Conservation (phyloP, 1,139 yeast genomes). For the Blastobotrys raffinosifermentans region DNA sequence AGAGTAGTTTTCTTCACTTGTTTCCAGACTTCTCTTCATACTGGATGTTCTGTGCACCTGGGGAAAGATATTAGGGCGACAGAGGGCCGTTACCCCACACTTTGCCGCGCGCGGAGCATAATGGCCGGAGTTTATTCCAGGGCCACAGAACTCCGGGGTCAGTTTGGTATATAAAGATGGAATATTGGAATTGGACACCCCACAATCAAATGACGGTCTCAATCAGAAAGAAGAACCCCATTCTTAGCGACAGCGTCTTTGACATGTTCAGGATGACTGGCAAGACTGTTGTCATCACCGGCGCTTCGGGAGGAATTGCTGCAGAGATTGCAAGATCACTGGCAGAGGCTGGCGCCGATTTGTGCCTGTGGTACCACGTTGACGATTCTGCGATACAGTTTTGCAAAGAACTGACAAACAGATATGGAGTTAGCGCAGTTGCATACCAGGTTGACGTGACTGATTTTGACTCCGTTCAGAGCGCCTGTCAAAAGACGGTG, state of each 20-base stretch:
- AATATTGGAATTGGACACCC: no score
- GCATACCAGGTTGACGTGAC: conserved; percentile 71
- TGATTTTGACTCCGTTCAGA: conserved; percentile 51
- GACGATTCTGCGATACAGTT: conserved; percentile 48
- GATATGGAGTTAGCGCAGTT: conserved; percentile 57
- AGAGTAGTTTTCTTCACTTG: not conserved
- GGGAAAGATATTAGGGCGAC: not conserved
- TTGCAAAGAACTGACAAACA: conserved; percentile 50
- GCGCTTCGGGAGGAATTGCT: conserved; percentile 71
- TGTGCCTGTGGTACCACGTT: conserved; percentile 31
- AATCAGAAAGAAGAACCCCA: not conserved
- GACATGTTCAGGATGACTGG: not conserved
- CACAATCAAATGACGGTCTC: not conserved
- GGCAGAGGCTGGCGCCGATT: conserved; percentile 71
- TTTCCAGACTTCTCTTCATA: not conserved
- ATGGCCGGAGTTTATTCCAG: no score
- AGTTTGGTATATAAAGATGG: no score
- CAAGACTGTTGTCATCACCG: conserved; percentile 42
- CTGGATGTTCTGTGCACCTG: not conserved
- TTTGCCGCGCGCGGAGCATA: no score
- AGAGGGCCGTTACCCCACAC: not conserved
- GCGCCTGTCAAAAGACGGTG: conserved; percentile 51
- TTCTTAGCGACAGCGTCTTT: not conserved
- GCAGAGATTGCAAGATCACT: conserved; percentile 62
- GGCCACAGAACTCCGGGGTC: no score